These are phyloP conservation scores for Pseudogymnoascus sp. DNA, from an alignment of 2,329 filamentous ascomycete species.

Conservation along the genomic window DNA sequence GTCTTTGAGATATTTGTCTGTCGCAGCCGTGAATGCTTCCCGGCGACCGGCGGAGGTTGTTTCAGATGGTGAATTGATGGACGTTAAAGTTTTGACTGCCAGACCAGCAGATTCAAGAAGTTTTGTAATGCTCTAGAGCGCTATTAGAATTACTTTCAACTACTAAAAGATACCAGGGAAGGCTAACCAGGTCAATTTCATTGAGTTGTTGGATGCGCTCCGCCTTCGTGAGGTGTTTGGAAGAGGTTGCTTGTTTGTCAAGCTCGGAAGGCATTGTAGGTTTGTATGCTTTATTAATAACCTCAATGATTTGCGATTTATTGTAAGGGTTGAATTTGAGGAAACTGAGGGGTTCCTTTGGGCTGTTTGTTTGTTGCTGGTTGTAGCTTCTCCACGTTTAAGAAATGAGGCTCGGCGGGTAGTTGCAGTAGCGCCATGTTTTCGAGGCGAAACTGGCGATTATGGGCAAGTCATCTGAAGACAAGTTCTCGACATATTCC, in stretches of 20 bases:
- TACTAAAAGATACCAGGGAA: not conserved
- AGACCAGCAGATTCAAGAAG: conserved; percentile 51
- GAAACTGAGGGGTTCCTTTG: not conserved
- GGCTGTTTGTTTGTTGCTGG: not conserved
- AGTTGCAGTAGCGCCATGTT: conserved; percentile 11
- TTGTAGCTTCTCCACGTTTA: conserved; percentile 7
- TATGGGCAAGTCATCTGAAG: not conserved
- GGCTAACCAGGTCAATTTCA: conserved; percentile 60
- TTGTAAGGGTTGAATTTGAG: not conserved
- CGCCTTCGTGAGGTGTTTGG: conserved; percentile 52
- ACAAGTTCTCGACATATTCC: not conserved
- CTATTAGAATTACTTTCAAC: not conserved
- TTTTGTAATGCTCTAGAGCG: conserved; percentile 28
- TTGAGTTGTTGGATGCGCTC: conserved; percentile 76
- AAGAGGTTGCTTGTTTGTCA: not conserved
- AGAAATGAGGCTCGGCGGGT: conserved; percentile 11
- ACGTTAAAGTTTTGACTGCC: conserved; percentile 56
- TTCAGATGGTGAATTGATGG: conserved; percentile 26
- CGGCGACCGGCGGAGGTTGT: conserved; percentile 16
- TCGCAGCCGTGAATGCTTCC: conserved; percentile 48
- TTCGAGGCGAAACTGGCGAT: conserved; percentile 4
- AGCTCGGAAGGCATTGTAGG: not conserved
- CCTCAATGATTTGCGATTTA: not conserved
- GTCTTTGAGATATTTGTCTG: conserved; percentile 60
- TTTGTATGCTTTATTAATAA: not conserved